phyloP scores from a whole-genome alignment of 2,329 filamentous ascomycete genomes.

The Scleromitrula shiraiana region DNA sequence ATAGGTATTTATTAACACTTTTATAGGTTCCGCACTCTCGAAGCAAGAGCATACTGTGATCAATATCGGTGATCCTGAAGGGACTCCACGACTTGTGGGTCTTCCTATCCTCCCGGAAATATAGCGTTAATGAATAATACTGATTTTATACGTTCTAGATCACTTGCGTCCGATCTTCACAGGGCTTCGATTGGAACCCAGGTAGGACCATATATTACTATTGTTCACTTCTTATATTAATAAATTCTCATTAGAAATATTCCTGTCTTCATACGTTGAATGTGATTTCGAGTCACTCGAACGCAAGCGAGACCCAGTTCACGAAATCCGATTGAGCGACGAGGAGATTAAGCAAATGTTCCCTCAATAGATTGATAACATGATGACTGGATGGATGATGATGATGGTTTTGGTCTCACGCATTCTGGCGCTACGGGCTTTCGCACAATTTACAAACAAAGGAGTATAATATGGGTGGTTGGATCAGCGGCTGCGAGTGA shows the following conservation, averaged over 20 bases:
- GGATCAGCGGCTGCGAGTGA: neutral
- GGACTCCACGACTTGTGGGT: slow-evolving; percentile 62
- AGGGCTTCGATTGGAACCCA: slow-evolving; percentile 79
- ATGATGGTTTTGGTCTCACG: slow-evolving; percentile 12
- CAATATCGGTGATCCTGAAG: slow-evolving; percentile 67
- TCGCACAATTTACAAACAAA: slow-evolving; percentile 19
- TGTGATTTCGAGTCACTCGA: slow-evolving; percentile 69
- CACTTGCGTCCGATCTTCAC: slow-evolving; percentile 69
- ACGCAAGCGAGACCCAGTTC: slow-evolving; percentile 65
- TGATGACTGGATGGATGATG: slow-evolving; percentile 9
- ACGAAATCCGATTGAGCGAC: slow-evolving; percentile 70
- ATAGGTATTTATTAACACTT: neutral
- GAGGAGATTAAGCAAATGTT: slow-evolving; percentile 65
- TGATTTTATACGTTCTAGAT: slow-evolving; percentile 43
- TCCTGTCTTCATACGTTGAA: slow-evolving; percentile 70
- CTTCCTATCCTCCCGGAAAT: neutral
- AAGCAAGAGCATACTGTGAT: slow-evolving; percentile 74
- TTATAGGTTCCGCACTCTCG: slow-evolving; percentile 60
- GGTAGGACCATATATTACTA: slow-evolving; percentile 37
- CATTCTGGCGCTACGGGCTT: slow-evolving; percentile 20
- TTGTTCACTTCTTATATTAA: neutral
- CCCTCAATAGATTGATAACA: slow-evolving; percentile 41
- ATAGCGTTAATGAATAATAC: slow-evolving; percentile 8
- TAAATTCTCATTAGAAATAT: slow-evolving; percentile 52
- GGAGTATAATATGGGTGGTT: slow-evolving; percentile 18